Evolutionary conservation across 805 yeast species (phyloP), one percentile per base, ranked within the genome.

Genomic region (Kodamaea jinghongensis): DNA sequence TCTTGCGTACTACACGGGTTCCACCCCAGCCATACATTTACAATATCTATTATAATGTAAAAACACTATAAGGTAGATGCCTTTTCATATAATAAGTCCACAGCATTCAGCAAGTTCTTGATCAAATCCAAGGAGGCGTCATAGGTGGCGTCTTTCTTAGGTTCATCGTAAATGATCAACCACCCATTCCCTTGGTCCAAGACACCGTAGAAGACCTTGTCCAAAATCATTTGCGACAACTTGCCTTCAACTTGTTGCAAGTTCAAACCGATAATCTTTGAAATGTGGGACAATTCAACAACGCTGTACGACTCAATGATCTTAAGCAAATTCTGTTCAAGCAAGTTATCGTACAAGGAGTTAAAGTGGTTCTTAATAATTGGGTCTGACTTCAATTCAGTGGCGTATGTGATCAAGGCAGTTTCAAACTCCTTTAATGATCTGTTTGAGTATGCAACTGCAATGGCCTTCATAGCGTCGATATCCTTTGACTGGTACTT

Each of bases 111-210:
- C 80, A 93, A 81, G 58, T 86, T 85, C 59, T 85, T 86, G 36
- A 95, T 80, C 50, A 95, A 79, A 42, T 86, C 93, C 50, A 91
- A 76, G 31, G 95, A 84, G 39, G 91, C 81, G 47, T 84, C 93
- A 57, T 91, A 93, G 36, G 95, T 82, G 28, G 86, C 86, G 62
- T 93, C 98, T 46, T 81, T 79, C 55, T 78, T 80, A 30, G 96
- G 96, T 58, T 89, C 86, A 43, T 88, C 95, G 56, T 86, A 93
- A 43, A 93, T 79, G 49, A 88, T 82, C 53, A 93, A 75, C 96
- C 97, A 93, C 6, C 99, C 99, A 60, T 90, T 90, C 34, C 98
- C 98, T 70, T 93, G 99, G 63, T 93, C 99, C 51, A 93, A 73
- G 27, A 93, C 98, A 34, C 99, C 99, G 57, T 82, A 85, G 53